Conservation (phyloP, 2,329 filamentous ascomycete genomes). For the Rutstroemia sp. region DNA sequence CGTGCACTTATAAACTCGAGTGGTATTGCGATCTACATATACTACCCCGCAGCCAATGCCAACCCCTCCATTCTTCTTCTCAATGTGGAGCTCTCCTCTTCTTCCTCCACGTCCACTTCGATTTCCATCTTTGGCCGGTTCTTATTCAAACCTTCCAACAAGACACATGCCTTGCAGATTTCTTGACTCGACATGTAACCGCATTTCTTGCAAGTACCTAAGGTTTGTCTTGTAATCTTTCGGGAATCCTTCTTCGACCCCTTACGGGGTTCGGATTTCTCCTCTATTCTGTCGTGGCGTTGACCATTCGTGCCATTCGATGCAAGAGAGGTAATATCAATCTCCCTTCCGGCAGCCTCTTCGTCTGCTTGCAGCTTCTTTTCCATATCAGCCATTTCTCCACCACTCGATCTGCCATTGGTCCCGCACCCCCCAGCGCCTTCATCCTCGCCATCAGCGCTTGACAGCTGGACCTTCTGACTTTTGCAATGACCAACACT, state of each 20-base stretch:
- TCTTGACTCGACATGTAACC: slow-evolving; percentile 94
- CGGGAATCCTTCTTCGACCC: slow-evolving; percentile 23
- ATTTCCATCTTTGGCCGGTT: slow-evolving; percentile 55
- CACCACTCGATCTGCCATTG: slow-evolving; percentile 58
- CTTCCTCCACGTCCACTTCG: slow-evolving; percentile 32
- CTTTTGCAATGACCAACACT: slow-evolving; percentile 41
- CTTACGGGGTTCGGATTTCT: slow-evolving; percentile 28
- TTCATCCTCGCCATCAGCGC: slow-evolving; percentile 34
- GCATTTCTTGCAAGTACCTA: slow-evolving; percentile 79
- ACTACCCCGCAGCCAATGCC: slow-evolving; percentile 32
- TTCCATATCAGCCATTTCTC: slow-evolving; percentile 80
- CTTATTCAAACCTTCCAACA: slow-evolving; percentile 89
- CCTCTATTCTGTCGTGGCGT: slow-evolving; percentile 18
- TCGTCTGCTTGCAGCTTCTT: slow-evolving; percentile 60
- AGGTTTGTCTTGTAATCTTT: slow-evolving; percentile 54
- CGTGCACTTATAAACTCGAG: neutral
- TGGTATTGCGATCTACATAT: neutral
- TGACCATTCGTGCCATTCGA: slow-evolving; percentile 17
- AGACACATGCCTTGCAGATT: slow-evolving; percentile 86
- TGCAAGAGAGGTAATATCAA: slow-evolving; percentile 47
- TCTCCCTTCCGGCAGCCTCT: slow-evolving; percentile 51
- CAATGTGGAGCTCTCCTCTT: slow-evolving; percentile 42
- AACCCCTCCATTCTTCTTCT: slow-evolving; percentile 42
- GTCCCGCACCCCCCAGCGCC: slow-evolving; percentile 69
- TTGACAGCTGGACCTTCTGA: slow-evolving; percentile 31